phyloP scores from a whole-genome alignment of 352 stramenopile genomes.

The Phytophthora meadii region DNA sequence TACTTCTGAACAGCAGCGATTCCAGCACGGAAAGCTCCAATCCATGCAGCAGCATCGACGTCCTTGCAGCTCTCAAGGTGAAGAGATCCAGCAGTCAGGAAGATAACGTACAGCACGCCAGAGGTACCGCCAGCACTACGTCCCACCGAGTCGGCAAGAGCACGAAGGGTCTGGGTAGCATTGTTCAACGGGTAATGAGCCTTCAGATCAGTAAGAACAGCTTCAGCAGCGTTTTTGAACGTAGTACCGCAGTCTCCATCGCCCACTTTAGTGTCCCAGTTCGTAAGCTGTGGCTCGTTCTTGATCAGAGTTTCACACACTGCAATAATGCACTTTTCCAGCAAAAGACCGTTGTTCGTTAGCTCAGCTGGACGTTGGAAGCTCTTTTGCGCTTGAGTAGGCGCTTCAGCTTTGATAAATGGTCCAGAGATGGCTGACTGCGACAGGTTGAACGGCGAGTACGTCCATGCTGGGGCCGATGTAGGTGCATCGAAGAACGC shows the following conservation, averaged over 20 bases:
- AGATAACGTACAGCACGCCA: conserved; percentile 95
- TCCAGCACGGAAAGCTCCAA: conserved; percentile 71
- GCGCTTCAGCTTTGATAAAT: conserved; percentile 42
- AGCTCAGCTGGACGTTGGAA: conserved; percentile 56
- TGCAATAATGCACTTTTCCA: conserved; percentile 69
- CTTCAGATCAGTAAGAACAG: conserved; percentile 77
- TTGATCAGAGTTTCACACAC: conserved; percentile 86
- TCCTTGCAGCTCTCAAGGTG: conserved; percentile 55
- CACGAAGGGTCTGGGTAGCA: conserved; percentile 57
- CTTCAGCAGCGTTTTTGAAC: conserved; percentile 93
- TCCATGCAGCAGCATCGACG: conserved; percentile 47
- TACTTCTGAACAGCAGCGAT: conserved; percentile 90
- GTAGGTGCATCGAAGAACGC: conserved; percentile 66
- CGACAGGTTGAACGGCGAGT: conserved; percentile 52
- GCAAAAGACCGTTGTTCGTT: conserved; percentile 39
- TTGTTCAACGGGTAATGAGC: conserved; percentile 71
- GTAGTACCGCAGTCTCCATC: conserved; percentile 98
- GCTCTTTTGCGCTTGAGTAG: conserved; percentile 30
- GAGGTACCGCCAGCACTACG: conserved; percentile 94
- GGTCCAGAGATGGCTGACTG: conserved; percentile 35
- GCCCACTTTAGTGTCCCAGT: conserved; percentile 96
- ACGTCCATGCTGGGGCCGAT: conserved; percentile 72
- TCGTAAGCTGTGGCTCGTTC: conserved; percentile 91
- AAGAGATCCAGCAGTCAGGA: conserved; percentile 78
- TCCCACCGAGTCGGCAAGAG: conserved; percentile 68